Conservation (phyloP, 148 eudicot species). For the Rhododendron kiyosumense region DNA sequence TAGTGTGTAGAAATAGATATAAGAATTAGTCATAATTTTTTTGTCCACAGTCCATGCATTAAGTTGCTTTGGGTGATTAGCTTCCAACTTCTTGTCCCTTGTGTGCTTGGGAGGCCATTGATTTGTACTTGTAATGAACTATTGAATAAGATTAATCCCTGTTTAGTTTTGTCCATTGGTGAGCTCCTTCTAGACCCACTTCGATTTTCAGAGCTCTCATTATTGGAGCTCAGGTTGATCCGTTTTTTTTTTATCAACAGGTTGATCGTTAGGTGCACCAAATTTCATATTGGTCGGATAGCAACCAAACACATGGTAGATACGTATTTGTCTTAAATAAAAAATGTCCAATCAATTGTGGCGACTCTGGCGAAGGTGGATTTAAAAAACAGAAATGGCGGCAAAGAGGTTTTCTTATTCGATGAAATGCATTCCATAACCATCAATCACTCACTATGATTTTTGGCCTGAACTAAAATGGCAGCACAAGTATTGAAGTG, state of each 20-base stretch:
- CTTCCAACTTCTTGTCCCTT: background rate
- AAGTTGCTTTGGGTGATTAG: background rate
- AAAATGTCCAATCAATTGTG: too few relatives aligned
- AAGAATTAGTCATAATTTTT: background rate
- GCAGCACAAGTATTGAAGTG: too few relatives aligned
- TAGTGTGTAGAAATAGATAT: conserved; percentile 8
- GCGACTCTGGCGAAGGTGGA: too few relatives aligned
- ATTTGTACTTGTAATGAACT: background rate
- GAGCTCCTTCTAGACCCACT: background rate
- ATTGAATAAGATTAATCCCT: background rate
- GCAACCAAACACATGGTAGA: background rate
- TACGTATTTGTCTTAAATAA: too few relatives aligned
- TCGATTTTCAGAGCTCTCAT: background rate
- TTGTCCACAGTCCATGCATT: background rate
- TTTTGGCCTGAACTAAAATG: too few relatives aligned
- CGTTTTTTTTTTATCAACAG: too few relatives aligned
- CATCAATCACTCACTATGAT: too few relatives aligned
- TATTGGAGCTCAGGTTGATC: background rate
- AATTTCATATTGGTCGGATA: background rate
- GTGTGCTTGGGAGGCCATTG: background rate
- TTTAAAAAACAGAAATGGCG: too few relatives aligned
- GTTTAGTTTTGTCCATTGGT: background rate
- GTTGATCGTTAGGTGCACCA: background rate
- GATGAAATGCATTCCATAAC: too few relatives aligned
- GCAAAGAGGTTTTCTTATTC: too few relatives aligned